These are phyloP conservation scores for Ceratocystis papillata DNA, from an alignment of 2,329 filamentous ascomycete genomes.

Conservation along the genomic window DNA sequence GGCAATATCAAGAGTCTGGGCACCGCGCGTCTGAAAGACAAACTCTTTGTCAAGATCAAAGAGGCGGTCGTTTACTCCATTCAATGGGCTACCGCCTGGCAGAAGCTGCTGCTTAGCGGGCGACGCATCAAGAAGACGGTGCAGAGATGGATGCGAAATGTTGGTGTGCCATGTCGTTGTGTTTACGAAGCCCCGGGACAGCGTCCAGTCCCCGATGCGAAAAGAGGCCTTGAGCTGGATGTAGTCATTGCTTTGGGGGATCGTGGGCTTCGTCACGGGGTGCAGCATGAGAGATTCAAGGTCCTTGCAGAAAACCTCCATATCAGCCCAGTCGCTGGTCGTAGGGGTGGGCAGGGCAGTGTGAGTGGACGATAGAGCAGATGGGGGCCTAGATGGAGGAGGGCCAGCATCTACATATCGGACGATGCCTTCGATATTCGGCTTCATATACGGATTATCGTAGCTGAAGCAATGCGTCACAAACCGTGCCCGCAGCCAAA, in stretches of 20 bases:
- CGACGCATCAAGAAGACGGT: conserved; percentile 31
- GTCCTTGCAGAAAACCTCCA: conserved; percentile 41
- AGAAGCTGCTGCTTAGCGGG: conserved; percentile 5
- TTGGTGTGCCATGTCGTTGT: conserved; percentile 39
- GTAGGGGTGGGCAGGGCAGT: conserved; percentile 20
- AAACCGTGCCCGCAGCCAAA: conserved; percentile 51
- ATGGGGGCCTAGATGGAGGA: not conserved
- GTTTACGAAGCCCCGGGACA: conserved; percentile 47
- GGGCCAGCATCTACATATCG: conserved; percentile 28
- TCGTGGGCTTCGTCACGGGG: conserved; percentile 31
- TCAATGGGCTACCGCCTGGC: conserved; percentile 19
- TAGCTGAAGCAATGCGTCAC: conserved; percentile 34
- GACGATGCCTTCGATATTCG: conserved; percentile 31
- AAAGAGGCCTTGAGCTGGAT: conserved; percentile 43
- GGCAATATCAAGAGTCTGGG: conserved; percentile 36
- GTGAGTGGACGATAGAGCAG: conserved; percentile 18
- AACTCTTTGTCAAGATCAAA: conserved; percentile 32
- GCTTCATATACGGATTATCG: conserved; percentile 29
- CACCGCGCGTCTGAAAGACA: conserved; percentile 41
- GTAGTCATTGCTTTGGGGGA: conserved; percentile 34
- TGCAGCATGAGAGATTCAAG: conserved; percentile 41
- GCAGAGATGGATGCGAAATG: conserved; percentile 31
- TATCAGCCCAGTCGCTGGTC: conserved; percentile 42
- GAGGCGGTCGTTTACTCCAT: conserved; percentile 30
- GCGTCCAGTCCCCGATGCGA: conserved; percentile 43